Evolutionary conservation across 2,329 filamentous ascomycete genomes (phyloP), one percentile per base, ranked within the genome.

Genomic region (Calonectria honghensis): DNA sequence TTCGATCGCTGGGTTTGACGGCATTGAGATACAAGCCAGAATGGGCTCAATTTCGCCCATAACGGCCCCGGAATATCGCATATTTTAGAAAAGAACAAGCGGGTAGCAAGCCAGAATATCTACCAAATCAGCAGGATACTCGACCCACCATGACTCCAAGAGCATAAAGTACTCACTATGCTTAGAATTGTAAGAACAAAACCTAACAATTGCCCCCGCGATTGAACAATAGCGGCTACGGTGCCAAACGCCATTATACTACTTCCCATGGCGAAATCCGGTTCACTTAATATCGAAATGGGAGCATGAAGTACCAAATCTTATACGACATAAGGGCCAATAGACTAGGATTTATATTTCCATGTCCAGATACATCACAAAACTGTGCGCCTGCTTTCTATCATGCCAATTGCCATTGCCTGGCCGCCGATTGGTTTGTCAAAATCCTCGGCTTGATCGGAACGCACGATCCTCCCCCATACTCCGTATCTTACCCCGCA

Each of bases 401-500:
- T n/a, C 6, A 11, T 37, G 2, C n/a, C 4, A 41, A 61, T 41
- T 27, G 3, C 6, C 13, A 61, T 6, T 29, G 2, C 37, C 5
- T 7, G 11, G 14, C 13, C 29, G 57, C 35, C 14, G 6, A 41
- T 61, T 61, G 35, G 35, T 18, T 61, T n/a, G 18, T 29, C 13
- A 18, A n/a, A 29, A 24, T n/a, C 14, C 35, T 61, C 57, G 57
- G 57, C 57, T 39, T 61, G 13, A 27, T 39, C 57, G 57, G 57
- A 61, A 39, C 31, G 32, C 35, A 39, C 57, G n/a, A 41, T 39
- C 24, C 4, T 61, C 37, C 57, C 35, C 57, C 35, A 41, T 39
- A 61, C 57, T 35, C 57, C 57, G 20, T 61, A 18, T 61, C n/a
- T 41, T 41, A 61, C 57, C 57, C 57, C 57, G 57, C 57, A 37